Evolutionary conservation across 495 filamentous ascomycete species (phyloP).

Genomic region (Penicillium verhagenii): DNA sequence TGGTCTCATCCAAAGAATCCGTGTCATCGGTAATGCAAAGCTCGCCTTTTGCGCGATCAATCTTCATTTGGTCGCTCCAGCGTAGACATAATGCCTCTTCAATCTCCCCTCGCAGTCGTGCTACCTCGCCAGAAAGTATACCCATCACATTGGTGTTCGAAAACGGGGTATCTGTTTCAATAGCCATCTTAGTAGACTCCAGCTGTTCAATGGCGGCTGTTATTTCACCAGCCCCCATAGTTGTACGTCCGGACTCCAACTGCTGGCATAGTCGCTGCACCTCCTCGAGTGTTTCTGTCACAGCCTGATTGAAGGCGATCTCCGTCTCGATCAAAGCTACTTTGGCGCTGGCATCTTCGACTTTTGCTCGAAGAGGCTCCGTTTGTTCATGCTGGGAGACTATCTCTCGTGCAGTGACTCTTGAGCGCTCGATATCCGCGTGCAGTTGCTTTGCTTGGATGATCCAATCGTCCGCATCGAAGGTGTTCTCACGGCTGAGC

Average conservation of each 20-base stretch:
- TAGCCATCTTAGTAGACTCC: slow-evolving; percentile 50
- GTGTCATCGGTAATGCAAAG: slow-evolving; percentile 46
- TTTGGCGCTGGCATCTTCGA: slow-evolving; percentile 67
- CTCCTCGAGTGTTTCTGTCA: slow-evolving; percentile 60
- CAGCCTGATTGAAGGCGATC: slow-evolving; percentile 69
- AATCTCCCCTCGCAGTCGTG: slow-evolving; percentile 34
- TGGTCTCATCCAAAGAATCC: slow-evolving; percentile 33
- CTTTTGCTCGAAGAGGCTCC: slow-evolving; percentile 53
- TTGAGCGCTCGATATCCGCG: slow-evolving; percentile 72
- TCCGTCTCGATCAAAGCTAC: slow-evolving; percentile 71
- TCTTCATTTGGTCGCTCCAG: slow-evolving; percentile 54
- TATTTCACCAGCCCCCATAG: slow-evolving; percentile 47
- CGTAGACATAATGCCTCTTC: slow-evolving; percentile 28
- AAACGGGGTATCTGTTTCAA: slow-evolving; percentile 32
- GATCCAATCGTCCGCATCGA: slow-evolving; percentile 83
- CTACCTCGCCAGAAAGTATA: slow-evolving; percentile 33
- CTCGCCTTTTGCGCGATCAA: slow-evolving; percentile 49
- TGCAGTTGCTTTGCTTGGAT: slow-evolving; percentile 78
- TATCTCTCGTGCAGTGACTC: slow-evolving; percentile 71
- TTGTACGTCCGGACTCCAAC: slow-evolving; percentile 45
- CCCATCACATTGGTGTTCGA: slow-evolving; percentile 40
- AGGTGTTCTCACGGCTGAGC: slow-evolving; percentile 68
- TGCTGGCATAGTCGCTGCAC: slow-evolving; percentile 48
- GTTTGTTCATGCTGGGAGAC: slow-evolving; percentile 67
- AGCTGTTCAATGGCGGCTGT: slow-evolving; percentile 57